Conservation (phyloP, 352 stramenopile species). For the Globisporangium orthogonon region DNA sequence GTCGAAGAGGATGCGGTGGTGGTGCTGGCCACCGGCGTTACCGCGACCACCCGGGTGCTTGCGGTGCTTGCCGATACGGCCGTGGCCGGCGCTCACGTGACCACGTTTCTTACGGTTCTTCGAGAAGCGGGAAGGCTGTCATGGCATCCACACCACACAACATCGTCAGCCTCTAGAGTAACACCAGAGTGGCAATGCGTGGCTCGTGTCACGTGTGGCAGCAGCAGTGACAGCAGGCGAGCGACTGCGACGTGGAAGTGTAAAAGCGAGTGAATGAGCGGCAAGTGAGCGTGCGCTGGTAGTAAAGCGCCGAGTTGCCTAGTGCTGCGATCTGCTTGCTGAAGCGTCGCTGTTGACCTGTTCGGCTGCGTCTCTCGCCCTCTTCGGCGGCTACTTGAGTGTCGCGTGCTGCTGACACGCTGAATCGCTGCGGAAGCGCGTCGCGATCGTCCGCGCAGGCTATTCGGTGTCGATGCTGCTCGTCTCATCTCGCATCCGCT, state of each 20-base stretch:
- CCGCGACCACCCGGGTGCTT: slow-evolving; percentile 99
- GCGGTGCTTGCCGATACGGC: slow-evolving; percentile 99
- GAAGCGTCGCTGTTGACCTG: not conserved
- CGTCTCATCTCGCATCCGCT: not conserved
- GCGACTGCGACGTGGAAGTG: no score
- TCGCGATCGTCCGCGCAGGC: not conserved
- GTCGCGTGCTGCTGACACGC: not conserved
- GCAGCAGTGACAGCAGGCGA: no score
- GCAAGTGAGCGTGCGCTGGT: not conserved
- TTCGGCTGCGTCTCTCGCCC: not conserved
- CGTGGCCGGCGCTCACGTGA: slow-evolving; percentile 98
- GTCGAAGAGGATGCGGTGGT: slow-evolving; percentile 99
- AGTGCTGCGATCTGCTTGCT: not conserved
- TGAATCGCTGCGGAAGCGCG: no score
- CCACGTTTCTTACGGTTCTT: slow-evolving; percentile 99
- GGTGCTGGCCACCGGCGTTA: slow-evolving; percentile 99
- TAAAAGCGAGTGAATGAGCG: not conserved
- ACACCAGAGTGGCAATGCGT: not conserved
- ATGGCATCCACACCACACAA: not conserved
- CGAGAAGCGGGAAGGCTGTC: slow-evolving; percentile 82
- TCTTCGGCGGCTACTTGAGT: no score
- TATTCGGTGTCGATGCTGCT: no score
- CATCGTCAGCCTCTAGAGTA: not conserved
- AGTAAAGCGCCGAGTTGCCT: not conserved
- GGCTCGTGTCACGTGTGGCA: no score